Evolutionary conservation across 208 protist species (phyloP).

Genomic region (Herpetomonas muscarum): DNA sequence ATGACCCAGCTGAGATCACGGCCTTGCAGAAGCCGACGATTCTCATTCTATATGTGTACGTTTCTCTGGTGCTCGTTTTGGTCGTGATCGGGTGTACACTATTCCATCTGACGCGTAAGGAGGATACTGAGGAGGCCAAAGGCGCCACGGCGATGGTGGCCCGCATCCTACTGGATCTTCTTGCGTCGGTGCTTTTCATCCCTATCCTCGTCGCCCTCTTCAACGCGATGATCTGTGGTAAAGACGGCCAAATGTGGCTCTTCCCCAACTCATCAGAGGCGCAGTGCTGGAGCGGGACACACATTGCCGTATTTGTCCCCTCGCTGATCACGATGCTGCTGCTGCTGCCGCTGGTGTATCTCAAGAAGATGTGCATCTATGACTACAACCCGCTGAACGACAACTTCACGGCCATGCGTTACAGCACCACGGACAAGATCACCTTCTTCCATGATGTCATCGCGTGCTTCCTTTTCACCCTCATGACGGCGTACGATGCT

Average conservation of each 20-base stretch:
- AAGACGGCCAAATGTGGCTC: constrained; percentile 8
- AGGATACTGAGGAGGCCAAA: constrained; percentile 7
- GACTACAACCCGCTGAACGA: constrained; percentile 6
- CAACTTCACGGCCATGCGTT: constrained; percentile 9
- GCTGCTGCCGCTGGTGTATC: constrained; percentile 6
- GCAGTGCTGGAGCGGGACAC: constrained; percentile 11
- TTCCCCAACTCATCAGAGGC: not conserved
- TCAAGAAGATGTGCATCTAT: constrained; percentile 15
- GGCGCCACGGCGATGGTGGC: not conserved
- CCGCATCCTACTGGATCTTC: constrained; percentile 7
- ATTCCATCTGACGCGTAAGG: constrained; percentile 4
- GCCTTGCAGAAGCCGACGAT: not conserved
- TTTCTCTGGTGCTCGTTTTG: constrained; percentile 1
- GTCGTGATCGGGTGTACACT: constrained; percentile 7
- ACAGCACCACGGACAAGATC: constrained; percentile 13
- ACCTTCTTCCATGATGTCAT: constrained; percentile 11
- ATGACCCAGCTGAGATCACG: constrained; percentile 8
- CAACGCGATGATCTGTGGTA: constrained; percentile 6
- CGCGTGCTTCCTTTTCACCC: constrained; percentile 6
- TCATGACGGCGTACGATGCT: constrained; percentile 8
- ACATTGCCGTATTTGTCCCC: constrained; percentile 11
- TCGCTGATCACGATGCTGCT: not conserved
- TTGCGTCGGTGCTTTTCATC: constrained; percentile 4
- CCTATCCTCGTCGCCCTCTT: constrained; percentile 6
- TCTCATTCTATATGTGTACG: constrained; percentile 7